Conservation (phyloP, 495 filamentous ascomycete genomes). For the Cenococcum geophilum region DNA sequence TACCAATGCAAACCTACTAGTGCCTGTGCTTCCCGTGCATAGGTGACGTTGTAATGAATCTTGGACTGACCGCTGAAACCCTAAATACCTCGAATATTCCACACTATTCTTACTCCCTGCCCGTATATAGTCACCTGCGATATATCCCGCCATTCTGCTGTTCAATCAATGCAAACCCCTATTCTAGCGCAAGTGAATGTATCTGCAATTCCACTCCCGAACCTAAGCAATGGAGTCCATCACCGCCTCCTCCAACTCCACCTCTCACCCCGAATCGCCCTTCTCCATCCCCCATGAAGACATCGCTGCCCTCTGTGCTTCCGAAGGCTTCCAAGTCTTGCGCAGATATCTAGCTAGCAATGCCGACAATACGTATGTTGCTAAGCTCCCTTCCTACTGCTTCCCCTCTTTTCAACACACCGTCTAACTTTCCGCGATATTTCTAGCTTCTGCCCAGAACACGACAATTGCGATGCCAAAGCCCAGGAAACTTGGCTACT, state of each 20-base stretch:
- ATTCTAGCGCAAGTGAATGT: background rate
- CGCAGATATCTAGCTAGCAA: conserved; percentile 38
- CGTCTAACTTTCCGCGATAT: background rate
- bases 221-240: background rate
- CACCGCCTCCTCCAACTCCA: background rate
- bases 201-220: background rate
- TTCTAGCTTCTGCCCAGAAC: conserved; percentile 47
- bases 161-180: background rate
- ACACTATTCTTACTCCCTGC: too few species aligned
- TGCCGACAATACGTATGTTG: conserved; percentile 37
- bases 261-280: conserved; percentile 32
- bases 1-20: too few species aligned
- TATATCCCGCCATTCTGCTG: background rate
- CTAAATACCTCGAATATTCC: too few species aligned
- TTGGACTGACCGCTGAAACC: too few species aligned
- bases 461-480: conserved; percentile 40
- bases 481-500: conserved; percentile 41
- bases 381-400: conserved; percentile 30
- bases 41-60: too few species aligned
- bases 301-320: conserved; percentile 38
- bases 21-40: too few species aligned
- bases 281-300: conserved; percentile 45
- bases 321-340: conserved; percentile 44
- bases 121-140: background rate
- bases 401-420: conserved; percentile 1